These are phyloP conservation scores for Pyrus pyrifolia DNA, from an alignment of 306 rosid species.

Conservation along the genomic window DNA sequence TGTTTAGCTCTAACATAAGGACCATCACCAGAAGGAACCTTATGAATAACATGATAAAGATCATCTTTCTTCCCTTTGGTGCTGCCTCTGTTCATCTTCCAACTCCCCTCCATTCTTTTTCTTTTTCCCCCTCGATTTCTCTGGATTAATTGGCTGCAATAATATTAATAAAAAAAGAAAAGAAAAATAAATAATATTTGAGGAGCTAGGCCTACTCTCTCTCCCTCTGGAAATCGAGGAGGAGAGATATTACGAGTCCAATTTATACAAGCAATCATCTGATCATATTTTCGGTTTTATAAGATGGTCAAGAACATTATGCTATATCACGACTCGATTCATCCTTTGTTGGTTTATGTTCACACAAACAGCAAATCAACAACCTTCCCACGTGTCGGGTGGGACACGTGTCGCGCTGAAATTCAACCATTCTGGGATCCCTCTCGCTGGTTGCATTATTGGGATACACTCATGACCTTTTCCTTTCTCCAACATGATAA, in stretches of 20 bases:
- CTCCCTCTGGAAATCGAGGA: background rate
- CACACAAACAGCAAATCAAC: background rate
- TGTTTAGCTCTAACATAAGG: constrained; percentile 93
- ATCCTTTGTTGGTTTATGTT: background rate
- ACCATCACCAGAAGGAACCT: constrained; percentile 70
- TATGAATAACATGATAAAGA: constrained; percentile 72
- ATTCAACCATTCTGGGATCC: background rate
- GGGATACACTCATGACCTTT: background rate
- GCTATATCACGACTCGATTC: background rate
- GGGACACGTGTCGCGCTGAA: constrained; percentile 7
- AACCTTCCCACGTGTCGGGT: background rate
- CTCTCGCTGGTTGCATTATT: background rate
- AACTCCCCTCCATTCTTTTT: background rate
- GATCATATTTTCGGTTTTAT: background rate
- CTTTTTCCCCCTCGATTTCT: background rate
- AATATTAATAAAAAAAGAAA: background rate
- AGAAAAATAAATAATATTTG: background rate
- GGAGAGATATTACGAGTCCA: background rate
- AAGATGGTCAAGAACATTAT: constrained; percentile 4
- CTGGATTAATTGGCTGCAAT: background rate
- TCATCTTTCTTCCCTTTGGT: constrained; percentile 51
- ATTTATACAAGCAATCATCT: background rate
- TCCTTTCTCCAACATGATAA: background rate
- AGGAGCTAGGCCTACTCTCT: background rate
- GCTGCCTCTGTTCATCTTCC: constrained; percentile 13